Base-by-base conservation (phyloP, 805 yeast genomes). In the Wickerhamomyces queroliae region DNA sequence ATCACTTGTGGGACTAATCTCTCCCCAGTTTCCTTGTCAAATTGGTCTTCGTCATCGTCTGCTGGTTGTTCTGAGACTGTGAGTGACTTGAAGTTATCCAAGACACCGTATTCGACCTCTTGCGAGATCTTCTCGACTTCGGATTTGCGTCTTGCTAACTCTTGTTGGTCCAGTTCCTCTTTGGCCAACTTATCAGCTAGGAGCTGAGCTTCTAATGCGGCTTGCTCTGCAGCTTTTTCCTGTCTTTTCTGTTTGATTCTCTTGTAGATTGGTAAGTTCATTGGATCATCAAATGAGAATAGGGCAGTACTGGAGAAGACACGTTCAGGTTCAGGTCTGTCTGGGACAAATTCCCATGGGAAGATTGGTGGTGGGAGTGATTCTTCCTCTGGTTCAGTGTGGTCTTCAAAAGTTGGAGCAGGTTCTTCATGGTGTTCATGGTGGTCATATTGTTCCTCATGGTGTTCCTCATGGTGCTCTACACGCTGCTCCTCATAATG, bases 281-380 rank as follows among this genome's bases (percentile, higher is more conserved):
- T 52, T 4, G 46, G 38, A 12, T 43, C 42, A 25, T 41, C 40
- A 28, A 41, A 45, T 10, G 20, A 21, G 35, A 27, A 35, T 5
- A 44, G 17, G 5, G 38, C 38, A 13, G 31, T 33, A 7, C 37
- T 39, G 15, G 47, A 47, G 37, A 58, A 58, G 1, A 47, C 49
- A 27, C 63, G 45, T 26, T 53, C 52, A 1, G 44, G 35, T 13
- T 32, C 26, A 5, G 17, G 20, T 10, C 40, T 32, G 17, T 43
- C 46, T 12, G 38, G 23, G 31, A 52, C 52, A 21, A 27, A 26
- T 38, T 59, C 63, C 62, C 62, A 59, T 20, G 62, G 62, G 48
- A 59, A 59, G 10, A 59, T 41, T 12, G 62, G 46, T 7, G 54
- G 52, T 4, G 53, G 50, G 15, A 23, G 33, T 40, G 44, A 39